Evolutionary conservation across 2,329 filamentous ascomycete species (phyloP).

Genomic region (Talaromyces marneffei): DNA sequence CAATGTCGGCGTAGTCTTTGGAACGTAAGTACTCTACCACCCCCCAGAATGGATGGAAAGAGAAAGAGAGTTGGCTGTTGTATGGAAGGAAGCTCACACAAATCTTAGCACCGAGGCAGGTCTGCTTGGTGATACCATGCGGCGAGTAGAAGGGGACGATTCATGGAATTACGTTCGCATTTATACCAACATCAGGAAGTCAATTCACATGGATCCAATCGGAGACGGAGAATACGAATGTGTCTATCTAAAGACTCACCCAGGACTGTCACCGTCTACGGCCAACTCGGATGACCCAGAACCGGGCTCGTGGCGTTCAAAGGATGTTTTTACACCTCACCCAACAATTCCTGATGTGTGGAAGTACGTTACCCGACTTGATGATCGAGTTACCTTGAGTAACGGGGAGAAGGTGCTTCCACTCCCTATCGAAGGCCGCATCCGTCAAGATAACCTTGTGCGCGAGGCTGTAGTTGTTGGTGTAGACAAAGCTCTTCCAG

Average conservation of each 20-base stretch:
- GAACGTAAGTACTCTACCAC: neutral
- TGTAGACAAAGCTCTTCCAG: slow-evolving; percentile 3
- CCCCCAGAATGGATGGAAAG: neutral
- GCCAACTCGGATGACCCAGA: neutral
- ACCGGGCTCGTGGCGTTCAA: neutral
- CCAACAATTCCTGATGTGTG: slow-evolving; percentile 3
- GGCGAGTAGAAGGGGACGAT: neutral
- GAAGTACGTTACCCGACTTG: slow-evolving; percentile 42
- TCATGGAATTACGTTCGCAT: neutral
- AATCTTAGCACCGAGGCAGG: neutral
- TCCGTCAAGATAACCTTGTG: slow-evolving; percentile 49
- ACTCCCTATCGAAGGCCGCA: slow-evolving; percentile 47
- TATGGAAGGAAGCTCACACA: neutral
- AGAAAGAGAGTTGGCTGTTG: no score
- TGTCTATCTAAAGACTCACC: neutral
- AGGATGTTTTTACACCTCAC: neutral
- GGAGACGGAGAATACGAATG: neutral
- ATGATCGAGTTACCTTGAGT: slow-evolving; percentile 44
- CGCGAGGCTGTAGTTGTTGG: slow-evolving; percentile 56
- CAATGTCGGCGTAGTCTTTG: neutral
- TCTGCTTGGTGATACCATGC: neutral
- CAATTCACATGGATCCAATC: neutral
- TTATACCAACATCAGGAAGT: neutral
- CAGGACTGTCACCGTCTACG: neutral
- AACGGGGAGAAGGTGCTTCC: slow-evolving; percentile 49